A percentile compares a stretch with the other conserved stretches of the same genome.
These are phyloP conservation scores for Nicotiana otophora DNA, from an alignment of 257 asterid genomes.

Conservation along the genomic window DNA sequence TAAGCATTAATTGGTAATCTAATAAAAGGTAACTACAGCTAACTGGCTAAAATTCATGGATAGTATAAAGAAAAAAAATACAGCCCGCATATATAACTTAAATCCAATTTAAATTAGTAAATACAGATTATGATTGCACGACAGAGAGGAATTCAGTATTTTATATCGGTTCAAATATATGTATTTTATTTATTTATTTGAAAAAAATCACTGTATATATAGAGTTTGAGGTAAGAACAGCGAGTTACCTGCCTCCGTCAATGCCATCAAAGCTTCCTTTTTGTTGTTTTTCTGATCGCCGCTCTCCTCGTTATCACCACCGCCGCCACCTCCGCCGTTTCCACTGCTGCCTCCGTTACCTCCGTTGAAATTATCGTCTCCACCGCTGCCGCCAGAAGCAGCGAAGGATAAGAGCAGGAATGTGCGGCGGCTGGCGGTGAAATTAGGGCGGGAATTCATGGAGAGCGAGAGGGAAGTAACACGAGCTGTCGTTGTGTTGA, in stretches of 20 bases:
- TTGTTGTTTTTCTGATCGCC: neutral
- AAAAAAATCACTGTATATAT: too few relatives aligned
- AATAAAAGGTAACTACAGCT: too few relatives aligned
- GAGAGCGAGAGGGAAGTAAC: conserved; percentile 17
- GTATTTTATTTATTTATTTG: too few relatives aligned
- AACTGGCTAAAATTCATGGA: too few relatives aligned
- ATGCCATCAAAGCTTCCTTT: conserved; percentile 17
- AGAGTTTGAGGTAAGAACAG: too few relatives aligned
- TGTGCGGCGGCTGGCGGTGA: conserved; percentile 18
- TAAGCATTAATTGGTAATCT: too few relatives aligned
- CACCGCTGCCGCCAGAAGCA: conserved; percentile 35
- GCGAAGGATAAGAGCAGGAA: conserved; percentile 8
- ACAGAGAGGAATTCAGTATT: neutral
- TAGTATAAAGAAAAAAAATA: too few relatives aligned
- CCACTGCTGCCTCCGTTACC: conserved; percentile 34
- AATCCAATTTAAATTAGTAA: neutral
- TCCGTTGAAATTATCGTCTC: conserved; percentile 26
- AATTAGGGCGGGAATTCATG: conserved; percentile 24
- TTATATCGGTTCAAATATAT: too few relatives aligned
- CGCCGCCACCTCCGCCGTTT: conserved; percentile 53
- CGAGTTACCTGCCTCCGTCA: conserved; percentile 13
- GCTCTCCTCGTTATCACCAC: neutral
- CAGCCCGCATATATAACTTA: too few relatives aligned
- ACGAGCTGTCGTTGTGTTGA: conserved; percentile 7
- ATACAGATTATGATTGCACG: neutral